Conservation (phyloP, 1,284 basidiomycete genomes). For the Coriolopsis trogii region DNA sequence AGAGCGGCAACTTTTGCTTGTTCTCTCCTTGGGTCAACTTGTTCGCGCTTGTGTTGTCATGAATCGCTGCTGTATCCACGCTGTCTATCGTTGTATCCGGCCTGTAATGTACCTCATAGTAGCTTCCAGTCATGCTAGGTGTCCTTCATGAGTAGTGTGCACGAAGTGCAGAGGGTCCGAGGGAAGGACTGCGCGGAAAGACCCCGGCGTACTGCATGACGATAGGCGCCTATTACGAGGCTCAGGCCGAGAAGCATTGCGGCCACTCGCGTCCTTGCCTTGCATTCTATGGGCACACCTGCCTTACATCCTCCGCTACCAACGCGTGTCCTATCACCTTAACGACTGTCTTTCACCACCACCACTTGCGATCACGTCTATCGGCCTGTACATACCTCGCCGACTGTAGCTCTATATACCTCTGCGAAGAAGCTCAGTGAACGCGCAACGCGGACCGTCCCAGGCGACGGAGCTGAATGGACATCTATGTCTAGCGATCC, state of each 20-base stretch:
- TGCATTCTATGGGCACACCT: neutral
- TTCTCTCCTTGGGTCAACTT: too few species aligned
- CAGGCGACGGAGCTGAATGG: constrained; percentile 17
- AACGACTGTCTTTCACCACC: neutral
- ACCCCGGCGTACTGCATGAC: neutral
- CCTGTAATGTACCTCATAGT: constrained; percentile 9
- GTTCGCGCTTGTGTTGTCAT: too few species aligned
- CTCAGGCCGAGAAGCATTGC: constrained; percentile 23
- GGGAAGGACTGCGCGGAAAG: too few species aligned
- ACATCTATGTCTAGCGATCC: constrained; percentile 37
- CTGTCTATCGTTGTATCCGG: constrained; percentile 13
- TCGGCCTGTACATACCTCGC: constrained; percentile 3
- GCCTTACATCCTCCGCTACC: constrained; percentile 1
- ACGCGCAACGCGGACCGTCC: constrained; percentile 17
- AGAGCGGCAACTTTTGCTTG: too few species aligned
- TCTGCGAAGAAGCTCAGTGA: neutral
- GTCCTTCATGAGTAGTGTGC: too few species aligned
- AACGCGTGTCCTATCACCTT: neutral
- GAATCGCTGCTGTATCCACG: constrained; percentile 16
- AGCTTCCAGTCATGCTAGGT: neutral
- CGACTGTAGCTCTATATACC: constrained; percentile 1
- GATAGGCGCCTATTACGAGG: constrained; percentile 10
- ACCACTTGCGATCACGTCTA: neutral
- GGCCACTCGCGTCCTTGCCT: constrained; percentile 13
- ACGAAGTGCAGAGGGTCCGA: too few species aligned